Base-by-base conservation (phyloP, 441 rosid species). In the Mallotus japonicus region DNA sequence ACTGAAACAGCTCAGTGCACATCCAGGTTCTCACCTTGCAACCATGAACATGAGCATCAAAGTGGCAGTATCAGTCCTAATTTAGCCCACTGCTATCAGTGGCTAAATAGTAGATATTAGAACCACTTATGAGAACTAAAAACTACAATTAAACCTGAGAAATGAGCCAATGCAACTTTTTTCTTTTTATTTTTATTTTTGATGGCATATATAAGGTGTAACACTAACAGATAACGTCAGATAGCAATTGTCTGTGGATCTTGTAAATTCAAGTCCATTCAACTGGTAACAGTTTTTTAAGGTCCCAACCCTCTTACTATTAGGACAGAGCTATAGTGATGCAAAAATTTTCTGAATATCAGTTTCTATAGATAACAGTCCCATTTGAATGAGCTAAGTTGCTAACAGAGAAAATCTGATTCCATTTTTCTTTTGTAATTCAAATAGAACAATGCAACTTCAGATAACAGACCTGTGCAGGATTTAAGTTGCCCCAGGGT, bases 401-500 rank as follows among this genome's bases (percentile, higher is more conserved):
- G 20, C 17, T 34, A 57, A 72, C 10, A 61, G 15, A 55, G 14
- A 22, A 42, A 73, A 66, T 37, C 34, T 32, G 7, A 28, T 19
- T 15, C 20, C 3, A 24, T 24, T 50, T 44, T 5, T 11, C 7
- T 49, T 58, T 34, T 17, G 22, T 65, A 68, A 62, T 65, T 55
- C 46, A 62, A 20, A 56, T 44, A 17, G 20, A 46, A 65, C 6
- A 46, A 8, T 51, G 47, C 54, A 61, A 64, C 51, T 80, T 60
- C 72, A 74, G 67, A 65, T 65, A 37, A 73, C 88, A 84, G 73
- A 93, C 99, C 96, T 96, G 99, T 28, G 97, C 95, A 44, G 99
- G 95, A 80, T 93, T 96, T 82, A 93, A 80, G 74, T 85, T 92
- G 81, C 90, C 70, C 98, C 99, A 96, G 2, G 99, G 99, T 76